phyloP scores from a whole-genome alignment of 306 rosid species.

The Neltuma alba region DNA sequence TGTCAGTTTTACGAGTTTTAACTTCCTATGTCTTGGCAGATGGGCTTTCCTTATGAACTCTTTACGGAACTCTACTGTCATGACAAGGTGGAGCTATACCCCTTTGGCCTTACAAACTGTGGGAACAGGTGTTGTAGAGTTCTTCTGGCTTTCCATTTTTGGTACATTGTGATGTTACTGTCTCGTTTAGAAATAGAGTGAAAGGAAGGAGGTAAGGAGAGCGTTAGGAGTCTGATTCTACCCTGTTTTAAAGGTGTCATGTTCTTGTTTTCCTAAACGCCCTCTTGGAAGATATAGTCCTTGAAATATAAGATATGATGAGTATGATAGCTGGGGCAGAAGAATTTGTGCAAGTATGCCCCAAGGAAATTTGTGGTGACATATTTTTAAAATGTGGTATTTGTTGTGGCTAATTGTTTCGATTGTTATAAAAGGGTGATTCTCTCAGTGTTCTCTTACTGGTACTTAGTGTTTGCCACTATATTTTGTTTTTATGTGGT shows the following conservation, averaged over 20 bases:
- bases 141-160: slow-evolving; percentile 33
- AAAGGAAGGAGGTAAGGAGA: slow-evolving; percentile 25
- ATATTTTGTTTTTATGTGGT: slow-evolving; percentile 22
- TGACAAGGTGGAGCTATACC: slow-evolving; percentile 61
- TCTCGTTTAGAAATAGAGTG: neutral
- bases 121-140: slow-evolving; percentile 71
- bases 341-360: slow-evolving; percentile 22
- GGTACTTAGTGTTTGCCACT: slow-evolving; percentile 17
- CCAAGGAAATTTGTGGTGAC: slow-evolving; percentile 6
- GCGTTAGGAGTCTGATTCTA: slow-evolving; percentile 4
- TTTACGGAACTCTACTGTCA: slow-evolving; percentile 61
- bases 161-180: slow-evolving; percentile 12
- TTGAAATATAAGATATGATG: slow-evolving; percentile 19
- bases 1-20: slow-evolving; percentile 37
- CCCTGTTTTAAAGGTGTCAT: slow-evolving; percentile 28
- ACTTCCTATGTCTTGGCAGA: slow-evolving; percentile 46
- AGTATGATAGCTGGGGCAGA: slow-evolving; percentile 19
- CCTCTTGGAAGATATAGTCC: slow-evolving; percentile 8
- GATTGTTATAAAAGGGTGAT: neutral
- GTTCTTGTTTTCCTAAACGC: neutral
- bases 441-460: neutral
- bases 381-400: slow-evolving; percentile 11
- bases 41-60: slow-evolving; percentile 65
- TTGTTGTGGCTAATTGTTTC: slow-evolving; percentile 23
- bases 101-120: slow-evolving; percentile 78